These are phyloP conservation scores for Phytophthora lateralis DNA, from an alignment of 352 stramenopile genomes.

Conservation along the genomic window DNA sequence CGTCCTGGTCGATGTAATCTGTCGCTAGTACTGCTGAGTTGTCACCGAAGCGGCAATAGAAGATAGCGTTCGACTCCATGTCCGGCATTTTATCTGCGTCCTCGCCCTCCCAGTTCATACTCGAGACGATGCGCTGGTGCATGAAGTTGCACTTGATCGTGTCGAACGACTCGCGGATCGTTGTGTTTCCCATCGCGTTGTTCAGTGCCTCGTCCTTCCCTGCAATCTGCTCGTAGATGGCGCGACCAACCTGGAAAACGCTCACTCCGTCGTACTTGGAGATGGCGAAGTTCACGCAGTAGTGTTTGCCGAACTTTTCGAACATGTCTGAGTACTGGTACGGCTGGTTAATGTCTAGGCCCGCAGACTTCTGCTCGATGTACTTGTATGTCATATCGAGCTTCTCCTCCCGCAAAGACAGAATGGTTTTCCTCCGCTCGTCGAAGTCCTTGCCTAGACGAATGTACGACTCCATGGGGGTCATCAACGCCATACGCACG, in stretches of 20 bases:
- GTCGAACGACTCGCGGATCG: slow-evolving; percentile 73
- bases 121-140: slow-evolving; percentile 80
- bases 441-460: slow-evolving; percentile 64
- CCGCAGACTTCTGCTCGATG: slow-evolving; percentile 72
- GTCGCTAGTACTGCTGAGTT: slow-evolving; percentile 69
- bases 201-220: slow-evolving; percentile 65
- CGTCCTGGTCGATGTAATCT: slow-evolving; percentile 82
- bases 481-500: slow-evolving; percentile 80
- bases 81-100: slow-evolving; percentile 56
- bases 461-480: slow-evolving; percentile 80
- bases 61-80: slow-evolving; percentile 76
- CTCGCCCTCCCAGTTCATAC: slow-evolving; percentile 64
- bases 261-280: slow-evolving; percentile 74
- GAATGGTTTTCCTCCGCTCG: slow-evolving; percentile 62
- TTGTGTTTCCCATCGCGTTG: slow-evolving; percentile 62
- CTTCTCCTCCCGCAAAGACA: slow-evolving; percentile 74
- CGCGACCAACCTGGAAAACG: slow-evolving; percentile 64
- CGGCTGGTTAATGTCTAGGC: slow-evolving; percentile 58
- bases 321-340: slow-evolving; percentile 83
- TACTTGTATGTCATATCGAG: slow-evolving; percentile 82
- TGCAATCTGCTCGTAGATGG: slow-evolving; percentile 76
- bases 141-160: slow-evolving; percentile 84
- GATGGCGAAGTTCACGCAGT: slow-evolving; percentile 78
- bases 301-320: slow-evolving; percentile 83
- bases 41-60: slow-evolving; percentile 65